Evolutionary conservation across 2,329 filamentous ascomycete genomes (phyloP), one percentile per base, ranked within the genome.

Genomic region (Aspergillus sp.): DNA sequence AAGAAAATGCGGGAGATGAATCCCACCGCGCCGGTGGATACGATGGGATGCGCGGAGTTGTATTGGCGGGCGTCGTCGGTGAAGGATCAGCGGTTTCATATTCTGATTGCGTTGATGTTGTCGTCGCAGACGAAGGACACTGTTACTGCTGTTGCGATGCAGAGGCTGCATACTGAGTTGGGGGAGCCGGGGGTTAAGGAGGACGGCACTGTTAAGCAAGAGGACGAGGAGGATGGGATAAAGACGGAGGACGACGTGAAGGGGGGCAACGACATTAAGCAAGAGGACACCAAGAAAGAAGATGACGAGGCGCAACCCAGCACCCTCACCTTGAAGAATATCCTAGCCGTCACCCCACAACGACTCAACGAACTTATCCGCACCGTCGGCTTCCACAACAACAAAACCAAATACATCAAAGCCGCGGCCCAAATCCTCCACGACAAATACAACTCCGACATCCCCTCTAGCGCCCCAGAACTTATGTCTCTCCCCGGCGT

Each of bases 61-160:
- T 67, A 70, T 53, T 74, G 69, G 69, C 65, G 62, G 5, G 60
- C 60, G 0, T 72, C 71, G 1, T 64, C 66, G 15, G 69, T 70
- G 1, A 66, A 74, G 47, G 79, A 85, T 61, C 82, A 83, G 63
- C 80, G 90, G 5, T 90, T 94, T 59, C 90, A 96, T 61, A 95
- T 88, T 3, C 79, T 96, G 25, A 77, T 95, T 35, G 82, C 90
- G 12, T 75, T 96, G 53, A 95, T 96, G 90, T 78, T 96, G 30
- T 91, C 86, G 32, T 89, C 85, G 44, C 90, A 96, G 73, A 96
- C 90, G 7, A 95, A 95, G 65, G 90, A 96, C 68, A 93, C 89
- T 1, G 87, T 91, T 48, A 95, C 87, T 20, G 86, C 89, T 0
- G 85, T 82, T 12, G 89, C 86, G 5, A 95, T 96, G 84, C 78